Evolutionary conservation across 768 basidiomycete genomes (phyloP), one percentile per base, ranked within the genome.

Genomic region (Lanmaoa pseudosensibilis): DNA sequence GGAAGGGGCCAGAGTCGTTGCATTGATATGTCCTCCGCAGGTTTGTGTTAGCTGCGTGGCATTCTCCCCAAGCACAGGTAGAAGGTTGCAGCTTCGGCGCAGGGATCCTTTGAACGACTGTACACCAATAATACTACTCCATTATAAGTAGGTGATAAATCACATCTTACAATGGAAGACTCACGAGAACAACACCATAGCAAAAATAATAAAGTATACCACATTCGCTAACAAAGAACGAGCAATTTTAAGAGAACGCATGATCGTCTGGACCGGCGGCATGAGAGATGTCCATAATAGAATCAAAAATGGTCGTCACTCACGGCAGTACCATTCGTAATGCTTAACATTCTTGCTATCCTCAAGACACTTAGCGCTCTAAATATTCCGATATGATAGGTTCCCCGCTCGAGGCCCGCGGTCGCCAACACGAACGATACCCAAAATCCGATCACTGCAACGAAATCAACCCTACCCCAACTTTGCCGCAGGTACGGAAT

Each of bases 281-380:
- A 47, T 65, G 49, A 66, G 52, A 43, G 60, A 57, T 34, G 40
- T 27, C 12, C 41, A 19, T 39, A 52, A 27, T 27, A 46, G 23
- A 21, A 53, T 6, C 3, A 21, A 12, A 16, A 40, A 43, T 11
- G 6, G 21, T 13, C 25, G 2, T 34, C 11, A 76, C 88, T 69
- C 63, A 92, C 92, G 19, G 93, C 89, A 21, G 96, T 98, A 73
- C 96, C 96, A 59, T 85, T 85, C 2, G 95, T 96, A 55, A 98
- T 84, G 5, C 93, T 83, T 41, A 98, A 75, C 41, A 98, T 73
- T 59, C 96, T 80, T 2, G 90, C 85, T 2, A 85, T 88, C 60
- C 96, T 78, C 18, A 98, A 76, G 30, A 94, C 91, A 60, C 90
- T 91, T 70, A 98, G 70, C 0, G 94, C 94, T 41, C 94, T 81